Conservation (phyloP, 2,329 filamentous ascomycete species). For the Sporothrix brasiliensis region DNA sequence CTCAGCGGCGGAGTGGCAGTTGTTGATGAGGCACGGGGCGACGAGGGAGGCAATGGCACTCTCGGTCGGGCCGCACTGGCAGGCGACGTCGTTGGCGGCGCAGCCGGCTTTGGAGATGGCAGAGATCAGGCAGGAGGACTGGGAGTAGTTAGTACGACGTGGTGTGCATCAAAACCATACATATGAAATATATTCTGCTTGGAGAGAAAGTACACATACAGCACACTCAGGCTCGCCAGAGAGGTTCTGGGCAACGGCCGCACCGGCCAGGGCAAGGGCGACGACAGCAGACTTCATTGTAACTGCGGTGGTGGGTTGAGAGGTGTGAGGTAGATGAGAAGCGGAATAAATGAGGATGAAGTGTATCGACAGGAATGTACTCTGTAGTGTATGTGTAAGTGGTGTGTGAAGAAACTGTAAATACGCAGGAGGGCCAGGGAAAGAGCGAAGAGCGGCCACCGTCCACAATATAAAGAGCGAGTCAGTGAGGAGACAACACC, state of each 20-base stretch:
- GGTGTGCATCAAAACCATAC: too few relatives aligned
- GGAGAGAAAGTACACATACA: conserved; percentile 38
- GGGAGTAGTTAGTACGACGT: background rate
- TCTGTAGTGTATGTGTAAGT: background rate
- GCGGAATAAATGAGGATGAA: background rate
- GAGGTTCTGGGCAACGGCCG: conserved; percentile 44
- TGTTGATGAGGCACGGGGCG: conserved; percentile 42
- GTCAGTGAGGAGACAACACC: conserved; percentile 23
- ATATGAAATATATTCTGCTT: background rate
- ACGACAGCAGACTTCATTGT: conserved; percentile 36
- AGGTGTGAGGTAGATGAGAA: background rate
- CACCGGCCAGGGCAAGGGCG: conserved; percentile 38
- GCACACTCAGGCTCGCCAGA: conserved; percentile 45
- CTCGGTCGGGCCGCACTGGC: conserved; percentile 53
- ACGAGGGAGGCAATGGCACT: conserved; percentile 41
- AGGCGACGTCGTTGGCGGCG: conserved; percentile 50
- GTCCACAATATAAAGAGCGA: conserved; percentile 25
- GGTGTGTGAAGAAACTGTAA: background rate
- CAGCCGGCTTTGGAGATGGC: conserved; percentile 55
- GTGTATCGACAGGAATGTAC: background rate
- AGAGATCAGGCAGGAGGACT: conserved; percentile 52
- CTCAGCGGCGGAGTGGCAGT: conserved; percentile 39
- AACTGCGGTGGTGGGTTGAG: conserved; percentile 18
- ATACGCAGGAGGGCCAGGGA: background rate
- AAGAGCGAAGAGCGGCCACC: background rate